Base-by-base conservation (phyloP, 164 flowering plant genomes). In the Umbellularia californica region DNA sequence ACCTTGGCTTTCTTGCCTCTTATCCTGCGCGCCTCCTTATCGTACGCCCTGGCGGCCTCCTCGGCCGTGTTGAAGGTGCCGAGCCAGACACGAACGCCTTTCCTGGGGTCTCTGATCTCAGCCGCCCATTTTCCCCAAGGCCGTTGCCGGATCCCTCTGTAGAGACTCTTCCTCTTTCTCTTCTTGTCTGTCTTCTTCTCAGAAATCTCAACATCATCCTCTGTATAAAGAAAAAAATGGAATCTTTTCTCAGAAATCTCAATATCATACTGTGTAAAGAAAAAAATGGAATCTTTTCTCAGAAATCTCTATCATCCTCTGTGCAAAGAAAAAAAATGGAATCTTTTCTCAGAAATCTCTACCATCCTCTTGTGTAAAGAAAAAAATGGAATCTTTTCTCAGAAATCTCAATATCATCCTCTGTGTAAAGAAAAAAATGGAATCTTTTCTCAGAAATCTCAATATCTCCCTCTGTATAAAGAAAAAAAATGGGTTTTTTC, bases 51-150 rank as follows among this genome's bases (percentile, higher is more conserved):
- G 11, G 73, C 77, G 19, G 77, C 77, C 62, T 75, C 77, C 69
- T 75, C 73, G 10, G 77, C 73, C 9, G 73, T 75, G 58, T 70
- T 75, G 58, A 69, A 75, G 33, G 77, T 75, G 10, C 77, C 77
- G 7, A 75, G 73, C 77, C 77, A 75, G 23, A 58, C 67, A 10
- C 68, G 50, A 41, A 75, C 73, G 3, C 77, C 77, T 25, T 69
- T 75, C 14, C 73, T 58, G 2, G 77, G 73, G 58, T 75, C 77
- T 50, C 73, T 67, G 47, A 75, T 75, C 41, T 69, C 73, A 11
- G 73, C 77, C 19, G 77, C 73, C 77, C 77, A 75, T 70, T 75
- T 69, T 24, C 77, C 73, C 77, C 77, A 75, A 11, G 77, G 77
- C 20, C 77, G 55, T 50, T 75, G 77, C 25, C 73, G 41, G 62